Conservation (phyloP, 129 eudicot genomes). For the Deinandra increscens region DNA sequence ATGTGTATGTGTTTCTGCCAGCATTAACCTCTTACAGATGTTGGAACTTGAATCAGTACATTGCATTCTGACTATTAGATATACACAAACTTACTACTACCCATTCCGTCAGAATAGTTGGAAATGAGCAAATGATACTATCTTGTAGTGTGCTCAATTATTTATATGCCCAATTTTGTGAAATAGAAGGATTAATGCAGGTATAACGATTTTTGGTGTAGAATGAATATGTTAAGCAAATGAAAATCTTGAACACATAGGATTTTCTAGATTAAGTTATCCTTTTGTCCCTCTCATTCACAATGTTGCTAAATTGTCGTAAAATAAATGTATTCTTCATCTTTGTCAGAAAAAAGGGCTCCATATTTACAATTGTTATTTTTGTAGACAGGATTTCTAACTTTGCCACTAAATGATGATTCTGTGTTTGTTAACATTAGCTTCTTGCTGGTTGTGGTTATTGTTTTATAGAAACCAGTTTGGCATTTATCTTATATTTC, state of each 20-base stretch:
- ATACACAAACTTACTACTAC: neutral
- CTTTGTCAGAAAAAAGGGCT: neutral
- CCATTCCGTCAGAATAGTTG: neutral
- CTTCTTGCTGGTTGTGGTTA: no score
- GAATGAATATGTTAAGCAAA: conserved; percentile 7
- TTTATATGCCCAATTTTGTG: neutral
- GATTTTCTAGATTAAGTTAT: neutral
- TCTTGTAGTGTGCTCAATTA: neutral
- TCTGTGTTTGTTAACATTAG: neutral
- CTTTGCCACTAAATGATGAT: neutral
- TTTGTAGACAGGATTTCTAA: neutral
- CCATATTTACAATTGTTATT: neutral
- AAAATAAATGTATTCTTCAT: neutral
- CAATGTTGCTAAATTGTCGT: neutral
- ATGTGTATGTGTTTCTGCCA: conserved; percentile 16
- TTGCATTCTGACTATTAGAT: neutral
- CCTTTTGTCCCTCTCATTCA: neutral
- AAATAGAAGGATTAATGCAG: neutral
- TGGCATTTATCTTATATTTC: neutral
- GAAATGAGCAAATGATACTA: conserved; percentile 9
- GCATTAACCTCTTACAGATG: neutral
- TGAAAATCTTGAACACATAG: neutral
- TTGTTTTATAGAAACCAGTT: no score
- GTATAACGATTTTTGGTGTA: conserved; percentile 2
- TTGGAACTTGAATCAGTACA: conserved; percentile 9